These are phyloP conservation scores for Penicillium desertorum DNA, from an alignment of 495 filamentous ascomycete genomes.

Conservation along the genomic window DNA sequence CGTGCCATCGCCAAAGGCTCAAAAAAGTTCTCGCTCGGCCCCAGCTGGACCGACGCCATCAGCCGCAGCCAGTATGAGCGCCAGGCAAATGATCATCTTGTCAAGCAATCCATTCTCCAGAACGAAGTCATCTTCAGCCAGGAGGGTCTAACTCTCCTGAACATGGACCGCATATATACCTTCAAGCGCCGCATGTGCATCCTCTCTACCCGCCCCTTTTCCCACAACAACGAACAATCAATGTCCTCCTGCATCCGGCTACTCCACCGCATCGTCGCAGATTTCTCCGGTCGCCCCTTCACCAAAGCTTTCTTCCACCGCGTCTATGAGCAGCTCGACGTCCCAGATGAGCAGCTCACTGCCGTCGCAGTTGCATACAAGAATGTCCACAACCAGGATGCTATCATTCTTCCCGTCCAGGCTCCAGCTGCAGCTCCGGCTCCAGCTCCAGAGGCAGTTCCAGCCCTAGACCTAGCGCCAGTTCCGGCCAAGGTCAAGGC, in stretches of 20 bases:
- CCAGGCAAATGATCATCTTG: slow-evolving; percentile 51
- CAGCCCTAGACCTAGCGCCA: neutral
- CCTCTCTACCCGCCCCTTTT: slow-evolving; percentile 43
- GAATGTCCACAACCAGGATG: slow-evolving; percentile 52
- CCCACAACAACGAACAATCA: slow-evolving; percentile 36
- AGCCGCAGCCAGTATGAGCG: slow-evolving; percentile 40
- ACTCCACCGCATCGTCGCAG: slow-evolving; percentile 60
- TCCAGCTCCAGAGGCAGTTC: neutral
- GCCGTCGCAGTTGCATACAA: slow-evolving; percentile 60
- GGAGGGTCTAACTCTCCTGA: slow-evolving; percentile 66
- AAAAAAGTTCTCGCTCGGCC: slow-evolving; percentile 44
- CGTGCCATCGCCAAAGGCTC: slow-evolving; percentile 44
- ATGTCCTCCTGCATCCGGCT: slow-evolving; percentile 53
- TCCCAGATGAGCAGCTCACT: slow-evolving; percentile 52
- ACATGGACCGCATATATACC: slow-evolving; percentile 70
- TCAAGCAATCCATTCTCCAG: slow-evolving; percentile 64
- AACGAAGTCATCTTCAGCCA: slow-evolving; percentile 69
- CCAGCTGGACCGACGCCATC: slow-evolving; percentile 46
- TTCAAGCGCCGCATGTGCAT: slow-evolving; percentile 65
- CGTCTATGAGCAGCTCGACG: slow-evolving; percentile 61
- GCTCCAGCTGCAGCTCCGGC: slow-evolving; percentile 9
- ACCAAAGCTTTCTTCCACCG: slow-evolving; percentile 58
- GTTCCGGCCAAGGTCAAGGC: neutral
- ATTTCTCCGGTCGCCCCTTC: slow-evolving; percentile 57
- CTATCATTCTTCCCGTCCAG: slow-evolving; percentile 40